Base-by-base conservation (phyloP, 2,329 filamentous ascomycete species). In the Clonostachys rosea region DNA sequence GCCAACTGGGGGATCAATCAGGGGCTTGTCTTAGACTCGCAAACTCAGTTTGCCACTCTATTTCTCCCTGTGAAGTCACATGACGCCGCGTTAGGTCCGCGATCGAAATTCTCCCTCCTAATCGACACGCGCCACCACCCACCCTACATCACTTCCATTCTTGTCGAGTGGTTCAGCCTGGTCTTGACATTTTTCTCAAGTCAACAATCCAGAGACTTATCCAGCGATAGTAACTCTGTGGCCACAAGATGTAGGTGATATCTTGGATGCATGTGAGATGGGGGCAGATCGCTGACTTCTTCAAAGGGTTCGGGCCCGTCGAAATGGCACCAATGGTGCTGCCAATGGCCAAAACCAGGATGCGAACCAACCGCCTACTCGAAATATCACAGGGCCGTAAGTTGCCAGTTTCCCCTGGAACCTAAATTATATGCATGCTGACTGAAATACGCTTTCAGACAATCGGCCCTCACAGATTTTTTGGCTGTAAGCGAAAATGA, bases 391-490 rank as follows among this genome's bases (percentile, higher is more conserved):
- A 12, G 68, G 68, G 34, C 68, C 68, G 67, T 71, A 56, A 56
- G 68, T 51, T 20, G 7, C 10, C 35, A 34, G 9, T 8, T 14
- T n/a, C 30, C 10, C 10, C 8, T 6, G 17, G 7, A 5, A 43
- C 10, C 44, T 10, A 10, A 13, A 40, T 30, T 30, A 30, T 30
- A 30, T 30, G 24, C 24, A 10, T 20, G 6, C 14, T 56, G 37
- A 59, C 51, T 37, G 10, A 30, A 24, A 1, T 16, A 30, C 37
- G 12, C 16, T 9, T 42, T 37, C 40, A 72, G 69, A 5, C 74
- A 76, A 60, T 79, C 76, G 17, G 76, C 76, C 13, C 58, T 79
- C 57, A 79, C 75, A 3, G 74, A 78, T 52, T 79, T 76, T 50
- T 61, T 79, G 40, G 75, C 75, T 20, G 72, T 74, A 53, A 53